A percentile compares a stretch with the other conserved stretches of the same genome.
Evolutionary conservation across 2,329 filamentous ascomycete genomes (phyloP).

Genomic region (Pseudogymnoascus sp.): DNA sequence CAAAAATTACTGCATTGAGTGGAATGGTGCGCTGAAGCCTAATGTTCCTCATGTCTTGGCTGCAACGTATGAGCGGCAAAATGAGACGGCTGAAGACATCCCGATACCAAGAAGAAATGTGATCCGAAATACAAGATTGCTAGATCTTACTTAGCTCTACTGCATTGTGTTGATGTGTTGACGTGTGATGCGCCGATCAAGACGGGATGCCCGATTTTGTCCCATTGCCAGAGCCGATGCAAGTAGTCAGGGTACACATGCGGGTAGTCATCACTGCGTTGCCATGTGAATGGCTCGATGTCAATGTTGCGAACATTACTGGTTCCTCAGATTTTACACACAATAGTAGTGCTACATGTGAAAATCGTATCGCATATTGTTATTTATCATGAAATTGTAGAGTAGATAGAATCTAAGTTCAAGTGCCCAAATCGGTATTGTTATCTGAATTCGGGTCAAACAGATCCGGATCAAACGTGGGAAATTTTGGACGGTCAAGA

Average conservation of each 20-base stretch:
- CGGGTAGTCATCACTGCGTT: background rate
- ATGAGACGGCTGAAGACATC: background rate
- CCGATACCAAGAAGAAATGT: background rate
- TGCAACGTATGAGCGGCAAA: background rate
- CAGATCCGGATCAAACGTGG: background rate
- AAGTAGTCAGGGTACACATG: background rate
- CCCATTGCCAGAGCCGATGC: background rate
- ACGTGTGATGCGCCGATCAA: background rate
- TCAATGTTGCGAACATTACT: background rate
- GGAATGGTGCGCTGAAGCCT: background rate
- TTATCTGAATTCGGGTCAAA: background rate
- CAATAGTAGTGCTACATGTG: background rate
- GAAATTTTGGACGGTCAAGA: conserved; percentile 5
- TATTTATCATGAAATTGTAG: background rate
- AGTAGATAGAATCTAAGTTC: background rate
- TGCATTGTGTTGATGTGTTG: background rate
- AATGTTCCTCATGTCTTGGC: background rate
- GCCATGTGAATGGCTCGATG: background rate
- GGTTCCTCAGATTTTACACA: background rate
- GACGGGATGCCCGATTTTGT: background rate
- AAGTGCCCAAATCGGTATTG: background rate
- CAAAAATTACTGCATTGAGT: background rate
- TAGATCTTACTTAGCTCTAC: background rate
- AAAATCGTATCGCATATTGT: background rate
- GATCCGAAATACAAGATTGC: background rate